These are phyloP conservation scores for Oryza rufipogon DNA, from an alignment of 176 grass and related monocot species.

Conservation along the genomic window DNA sequence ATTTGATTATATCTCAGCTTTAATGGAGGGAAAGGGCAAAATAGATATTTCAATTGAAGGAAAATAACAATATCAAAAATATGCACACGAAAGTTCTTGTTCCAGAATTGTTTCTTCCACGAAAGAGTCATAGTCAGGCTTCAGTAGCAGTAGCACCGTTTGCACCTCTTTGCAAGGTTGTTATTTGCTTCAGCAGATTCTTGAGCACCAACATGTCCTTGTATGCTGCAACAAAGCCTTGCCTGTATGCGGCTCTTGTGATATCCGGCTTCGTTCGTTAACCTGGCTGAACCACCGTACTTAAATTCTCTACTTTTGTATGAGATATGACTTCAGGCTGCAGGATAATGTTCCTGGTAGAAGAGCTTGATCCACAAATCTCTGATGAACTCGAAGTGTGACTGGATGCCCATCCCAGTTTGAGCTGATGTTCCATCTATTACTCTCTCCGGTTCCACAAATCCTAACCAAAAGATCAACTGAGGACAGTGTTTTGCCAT, in stretches of 20 bases:
- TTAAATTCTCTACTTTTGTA: constrained; percentile 39
- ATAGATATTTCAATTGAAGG: not conserved
- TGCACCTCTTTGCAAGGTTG: constrained; percentile 55
- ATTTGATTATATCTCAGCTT: no score
- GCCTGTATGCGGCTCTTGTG: constrained; percentile 61
- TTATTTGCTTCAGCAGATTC: constrained; percentile 75
- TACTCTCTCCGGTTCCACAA: constrained; percentile 60
- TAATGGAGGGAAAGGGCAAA: no score
- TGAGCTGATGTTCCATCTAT: constrained; percentile 62
- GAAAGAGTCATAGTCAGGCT: constrained; percentile 57
- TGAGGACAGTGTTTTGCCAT: constrained; percentile 69
- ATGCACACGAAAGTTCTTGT: not conserved
- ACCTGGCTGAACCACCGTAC: constrained; percentile 56
- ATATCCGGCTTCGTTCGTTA: constrained; percentile 61
- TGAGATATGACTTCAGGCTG: constrained; percentile 78
- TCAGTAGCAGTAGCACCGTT: constrained; percentile 56
- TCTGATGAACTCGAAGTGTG: constrained; percentile 1
- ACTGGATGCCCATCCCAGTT: constrained; percentile 43
- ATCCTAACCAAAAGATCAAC: constrained; percentile 75
- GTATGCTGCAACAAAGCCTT: constrained; percentile 27
- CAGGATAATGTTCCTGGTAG: constrained; percentile 50
- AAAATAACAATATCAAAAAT: not conserved
- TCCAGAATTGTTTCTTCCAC: not conserved
- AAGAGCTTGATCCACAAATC: constrained; percentile 32
- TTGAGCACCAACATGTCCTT: constrained; percentile 77